A percentile compares a stretch with the other conserved stretches of the same genome.
Evolutionary conservation across 768 basidiomycete genomes (phyloP).

Genomic region (Podaxis rugospora): DNA sequence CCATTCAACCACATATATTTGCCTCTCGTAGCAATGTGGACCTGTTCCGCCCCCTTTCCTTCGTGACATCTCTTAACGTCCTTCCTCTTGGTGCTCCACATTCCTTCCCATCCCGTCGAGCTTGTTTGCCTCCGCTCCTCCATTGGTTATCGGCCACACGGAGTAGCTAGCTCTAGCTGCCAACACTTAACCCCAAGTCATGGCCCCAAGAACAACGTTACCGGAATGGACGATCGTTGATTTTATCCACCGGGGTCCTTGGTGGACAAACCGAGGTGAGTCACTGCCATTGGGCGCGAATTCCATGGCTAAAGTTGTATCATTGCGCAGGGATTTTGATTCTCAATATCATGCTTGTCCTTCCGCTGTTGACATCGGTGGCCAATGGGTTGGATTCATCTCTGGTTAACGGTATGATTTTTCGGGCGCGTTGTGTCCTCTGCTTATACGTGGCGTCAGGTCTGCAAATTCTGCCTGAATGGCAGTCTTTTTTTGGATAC

Average conservation of each 20-base stretch:
- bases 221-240: conserved; percentile 54
- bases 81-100: background rate
- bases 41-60: background rate
- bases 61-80: background rate
- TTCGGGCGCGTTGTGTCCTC: background rate
- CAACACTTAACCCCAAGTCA: conserved; percentile 6
- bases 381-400: conserved; percentile 70
- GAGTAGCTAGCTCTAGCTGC: background rate
- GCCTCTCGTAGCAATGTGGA: background rate
- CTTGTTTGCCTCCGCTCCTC: background rate
- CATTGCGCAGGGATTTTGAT: conserved; percentile 44
- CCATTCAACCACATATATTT: conserved; percentile 4
- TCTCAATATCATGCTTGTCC: conserved; percentile 53
- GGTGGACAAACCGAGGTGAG: conserved; percentile 61
- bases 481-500: conserved; percentile 51
- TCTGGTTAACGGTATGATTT: conserved; percentile 44
- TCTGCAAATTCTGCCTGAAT: conserved; percentile 62
- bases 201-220: conserved; percentile 20
- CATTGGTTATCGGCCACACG: background rate
- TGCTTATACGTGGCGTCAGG: conserved; percentile 30
- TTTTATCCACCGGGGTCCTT: conserved; percentile 53
- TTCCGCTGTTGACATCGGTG: conserved; percentile 62
- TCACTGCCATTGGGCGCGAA: background rate
- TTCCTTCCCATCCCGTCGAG: background rate
- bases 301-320: background rate